Base-by-base conservation (phyloP, 805 yeast genomes). In the Wickerhamiella azyma region DNA sequence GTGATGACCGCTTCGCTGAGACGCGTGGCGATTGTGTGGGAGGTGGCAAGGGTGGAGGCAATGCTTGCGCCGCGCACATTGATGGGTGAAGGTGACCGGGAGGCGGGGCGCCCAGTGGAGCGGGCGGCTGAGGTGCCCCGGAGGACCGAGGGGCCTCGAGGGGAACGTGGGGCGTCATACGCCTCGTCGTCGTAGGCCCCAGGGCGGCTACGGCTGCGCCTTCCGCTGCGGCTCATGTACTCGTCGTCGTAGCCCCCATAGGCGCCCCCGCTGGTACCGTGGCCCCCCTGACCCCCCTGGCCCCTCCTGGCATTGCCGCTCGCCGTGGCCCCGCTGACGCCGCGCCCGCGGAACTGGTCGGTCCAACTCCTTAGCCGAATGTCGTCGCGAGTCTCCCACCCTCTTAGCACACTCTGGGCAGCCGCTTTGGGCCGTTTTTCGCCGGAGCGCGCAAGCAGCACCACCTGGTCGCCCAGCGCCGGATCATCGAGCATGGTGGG, bases 1-100 rank as follows among this genome's bases (percentile, higher is more conserved):
- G 66, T 53, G 45, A 67, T 60, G 39, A 83, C 61, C 1, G 76
- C 62, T 58, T 88, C 86, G 39, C 67, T 65, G 53, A 92, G 67
- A 16, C 79, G 75, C 1, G 86, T 79, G 5, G 94, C 75, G 9
- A 79, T 73, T 4, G 85, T 75, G 47, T 83, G 75, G 16, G 94
- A 77, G 9, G 54, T 48, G 19, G 58, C 56, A 10, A 56, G 43
- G 2, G 54, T 53, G 9, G 54, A 43, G 10, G 49, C 48, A n/a
- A 56, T 28, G 37, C 54, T 47, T n/a, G 53, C 49, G 18, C 53
- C 56, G 11, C 56, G 49, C 39, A 52, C 28, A 38, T 53, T 52
- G 39, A 53, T 14, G 8, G 58, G 58, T 2, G 45, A 40, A 21
- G 48, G 54, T 13, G 45, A 37, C n/a, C 50, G 45, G 26, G 45